Percentiles rank a stretch among this genome's conserved stretches.
Conservation (phyloP, 495 filamentous ascomycete species). For the Talaromyces thailandensis region DNA sequence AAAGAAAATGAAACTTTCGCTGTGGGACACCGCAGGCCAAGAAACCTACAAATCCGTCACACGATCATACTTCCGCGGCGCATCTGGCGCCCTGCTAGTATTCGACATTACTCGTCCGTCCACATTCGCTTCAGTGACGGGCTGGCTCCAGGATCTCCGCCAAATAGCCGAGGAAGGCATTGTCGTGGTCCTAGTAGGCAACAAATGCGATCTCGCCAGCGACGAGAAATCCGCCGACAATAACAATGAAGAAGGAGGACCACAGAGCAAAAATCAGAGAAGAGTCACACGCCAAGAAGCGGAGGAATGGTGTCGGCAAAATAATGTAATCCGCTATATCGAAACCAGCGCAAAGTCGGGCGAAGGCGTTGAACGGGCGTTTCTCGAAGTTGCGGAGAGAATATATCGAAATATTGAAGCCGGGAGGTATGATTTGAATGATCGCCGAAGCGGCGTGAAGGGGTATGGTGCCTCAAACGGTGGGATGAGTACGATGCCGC, state of each 20-base stretch:
- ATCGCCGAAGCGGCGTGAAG: slow-evolving; percentile 90
- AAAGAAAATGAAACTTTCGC: slow-evolving; percentile 70
- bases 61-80: slow-evolving; percentile 88
- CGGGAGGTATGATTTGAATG: slow-evolving; percentile 89
- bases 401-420: slow-evolving; percentile 94
- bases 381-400: slow-evolving; percentile 82
- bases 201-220: slow-evolving; percentile 76
- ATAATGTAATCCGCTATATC: slow-evolving; percentile 80
- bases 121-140: slow-evolving; percentile 77
- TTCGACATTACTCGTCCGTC: slow-evolving; percentile 83
- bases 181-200: slow-evolving; percentile 87
- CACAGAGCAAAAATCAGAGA: slow-evolving; percentile 54
- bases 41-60: slow-evolving; percentile 96
- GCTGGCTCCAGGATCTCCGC: slow-evolving; percentile 88
- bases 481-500: slow-evolving; percentile 23
- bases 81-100: slow-evolving; percentile 83
- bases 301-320: slow-evolving; percentile 73
- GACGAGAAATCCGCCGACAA: slow-evolving; percentile 8
- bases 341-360: slow-evolving; percentile 95
- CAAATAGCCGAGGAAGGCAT: slow-evolving; percentile 92
- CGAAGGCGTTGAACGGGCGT: slow-evolving; percentile 85
- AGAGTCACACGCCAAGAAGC: slow-evolving; percentile 74
- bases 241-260: slow-evolving; percentile 2
- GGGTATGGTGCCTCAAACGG: slow-evolving; percentile 50
- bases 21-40: slow-evolving; percentile 97